Conservation (phyloP, 805 yeast species). For the Torulaspora quercuum region DNA sequence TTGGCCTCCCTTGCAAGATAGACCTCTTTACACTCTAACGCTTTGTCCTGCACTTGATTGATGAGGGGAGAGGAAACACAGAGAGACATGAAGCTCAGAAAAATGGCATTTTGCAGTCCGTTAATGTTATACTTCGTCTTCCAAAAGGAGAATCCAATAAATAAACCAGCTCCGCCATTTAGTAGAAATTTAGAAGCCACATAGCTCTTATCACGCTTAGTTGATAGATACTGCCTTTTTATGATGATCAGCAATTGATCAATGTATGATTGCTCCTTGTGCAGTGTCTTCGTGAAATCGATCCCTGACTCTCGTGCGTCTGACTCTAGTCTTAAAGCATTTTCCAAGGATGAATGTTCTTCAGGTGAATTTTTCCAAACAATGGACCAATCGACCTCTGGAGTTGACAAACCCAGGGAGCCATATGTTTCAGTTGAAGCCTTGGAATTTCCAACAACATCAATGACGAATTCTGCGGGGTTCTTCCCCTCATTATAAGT, state of each 20-base stretch:
- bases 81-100: constrained; percentile 58
- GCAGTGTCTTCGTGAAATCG: constrained; percentile 20
- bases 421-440: constrained; percentile 39
- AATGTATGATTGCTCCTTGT: constrained; percentile 41
- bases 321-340: constrained; percentile 18
- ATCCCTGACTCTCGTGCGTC: constrained; percentile 19
- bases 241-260: constrained; percentile 44
- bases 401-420: constrained; percentile 5
- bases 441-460: constrained; percentile 65
- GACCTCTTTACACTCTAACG: constrained; percentile 56
- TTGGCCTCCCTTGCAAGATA: constrained; percentile 70
- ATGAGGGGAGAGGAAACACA: constrained; percentile 56
- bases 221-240: constrained; percentile 42
- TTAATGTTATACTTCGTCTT: constrained; percentile 49
- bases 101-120: constrained; percentile 61
- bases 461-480: constrained; percentile 74
- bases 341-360: constrained; percentile 7
- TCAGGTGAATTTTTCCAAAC: constrained; percentile 27
- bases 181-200: constrained; percentile 57
- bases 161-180: constrained; percentile 53
- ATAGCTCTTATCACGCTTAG: constrained; percentile 62
- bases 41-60: constrained; percentile 63
- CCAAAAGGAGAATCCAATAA: constrained; percentile 74
- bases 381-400: constrained; percentile 19
- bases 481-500: constrained; percentile 51